Evolutionary conservation across 2,329 filamentous ascomycete species (phyloP).

Genomic region (Clonostachys sp.): DNA sequence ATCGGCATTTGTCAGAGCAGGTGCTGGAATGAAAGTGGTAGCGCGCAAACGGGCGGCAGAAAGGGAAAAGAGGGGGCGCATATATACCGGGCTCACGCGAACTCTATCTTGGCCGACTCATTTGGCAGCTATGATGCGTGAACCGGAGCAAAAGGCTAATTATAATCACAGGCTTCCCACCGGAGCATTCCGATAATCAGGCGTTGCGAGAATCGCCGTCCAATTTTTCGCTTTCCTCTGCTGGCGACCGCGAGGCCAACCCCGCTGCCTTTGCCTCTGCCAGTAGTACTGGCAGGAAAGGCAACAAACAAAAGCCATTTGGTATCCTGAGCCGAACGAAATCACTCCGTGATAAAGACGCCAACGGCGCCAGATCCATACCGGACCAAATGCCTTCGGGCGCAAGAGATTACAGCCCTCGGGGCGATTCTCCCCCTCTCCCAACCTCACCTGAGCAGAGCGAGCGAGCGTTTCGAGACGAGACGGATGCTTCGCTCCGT

Average conservation of each 20-base stretch:
- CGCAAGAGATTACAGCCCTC: slow-evolving; percentile 15
- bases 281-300: slow-evolving; percentile 28
- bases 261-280: slow-evolving; percentile 10
- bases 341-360: slow-evolving; percentile 47
- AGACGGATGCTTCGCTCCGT: slow-evolving; percentile 60
- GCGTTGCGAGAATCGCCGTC: slow-evolving; percentile 30
- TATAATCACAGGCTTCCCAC: no score
- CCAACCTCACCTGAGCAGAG: slow-evolving; percentile 60
- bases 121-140: not conserved
- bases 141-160: no score
- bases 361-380: slow-evolving; percentile 15
- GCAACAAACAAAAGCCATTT: slow-evolving; percentile 51
- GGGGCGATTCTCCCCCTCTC: slow-evolving; percentile 28
- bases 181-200: not conserved
- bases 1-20: no score
- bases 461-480: slow-evolving; percentile 64
- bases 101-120: not conserved
- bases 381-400: slow-evolving; percentile 9
- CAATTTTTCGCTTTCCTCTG: slow-evolving; percentile 45
- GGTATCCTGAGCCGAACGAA: slow-evolving; percentile 44
- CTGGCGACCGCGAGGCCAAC: slow-evolving; percentile 37
- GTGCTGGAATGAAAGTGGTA: no score
- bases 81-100: not conserved
- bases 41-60: no score
- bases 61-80: no score